These are phyloP conservation scores for Ampelocalamus luodianensis DNA, from an alignment of 176 grass and related monocot genomes.

Conservation along the genomic window DNA sequence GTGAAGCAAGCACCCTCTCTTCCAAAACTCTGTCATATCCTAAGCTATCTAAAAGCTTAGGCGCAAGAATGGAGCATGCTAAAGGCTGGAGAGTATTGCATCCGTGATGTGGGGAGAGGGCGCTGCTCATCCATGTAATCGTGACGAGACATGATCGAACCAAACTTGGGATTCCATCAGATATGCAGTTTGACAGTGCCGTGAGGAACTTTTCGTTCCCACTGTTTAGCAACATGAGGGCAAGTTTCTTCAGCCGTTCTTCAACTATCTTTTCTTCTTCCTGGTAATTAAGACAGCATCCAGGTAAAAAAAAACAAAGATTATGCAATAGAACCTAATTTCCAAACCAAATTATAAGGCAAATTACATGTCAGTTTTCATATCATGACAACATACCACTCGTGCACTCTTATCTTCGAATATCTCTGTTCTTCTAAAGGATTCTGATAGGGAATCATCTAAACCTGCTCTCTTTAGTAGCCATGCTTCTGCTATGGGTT, in stretches of 20 bases:
- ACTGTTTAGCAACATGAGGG: slow-evolving; percentile 62
- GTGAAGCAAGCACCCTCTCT: slow-evolving; percentile 85
- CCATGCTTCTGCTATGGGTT: slow-evolving; percentile 76
- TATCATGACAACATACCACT: slow-evolving; percentile 54
- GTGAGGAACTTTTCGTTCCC: slow-evolving; percentile 68
- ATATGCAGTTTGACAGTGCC: slow-evolving; percentile 80
- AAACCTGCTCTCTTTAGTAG: slow-evolving; percentile 82
- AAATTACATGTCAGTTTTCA: slow-evolving; percentile 6
- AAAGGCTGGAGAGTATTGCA: slow-evolving; percentile 68
- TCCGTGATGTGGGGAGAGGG: slow-evolving; percentile 54
- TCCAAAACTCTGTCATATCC: slow-evolving; percentile 80
- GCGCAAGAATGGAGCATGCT: slow-evolving; percentile 65
- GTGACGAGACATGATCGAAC: slow-evolving; percentile 73
- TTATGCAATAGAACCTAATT: too few relatives aligned
- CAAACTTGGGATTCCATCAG: slow-evolving; percentile 61
- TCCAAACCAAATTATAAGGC: slow-evolving; percentile 10
- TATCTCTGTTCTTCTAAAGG: slow-evolving; percentile 77
- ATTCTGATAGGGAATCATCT: slow-evolving; percentile 75
- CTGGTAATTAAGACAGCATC: slow-evolving; percentile 45
- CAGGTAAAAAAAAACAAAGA: background rate
- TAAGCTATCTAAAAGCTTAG: slow-evolving; percentile 71
- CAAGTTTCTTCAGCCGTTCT: slow-evolving; percentile 74
- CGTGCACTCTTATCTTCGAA: slow-evolving; percentile 61
- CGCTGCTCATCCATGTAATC: slow-evolving; percentile 80
- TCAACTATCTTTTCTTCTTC: slow-evolving; percentile 87